Evolutionary conservation across 2,329 filamentous ascomycete genomes (phyloP).

Genomic region (Trichoderma brevicompactum): DNA sequence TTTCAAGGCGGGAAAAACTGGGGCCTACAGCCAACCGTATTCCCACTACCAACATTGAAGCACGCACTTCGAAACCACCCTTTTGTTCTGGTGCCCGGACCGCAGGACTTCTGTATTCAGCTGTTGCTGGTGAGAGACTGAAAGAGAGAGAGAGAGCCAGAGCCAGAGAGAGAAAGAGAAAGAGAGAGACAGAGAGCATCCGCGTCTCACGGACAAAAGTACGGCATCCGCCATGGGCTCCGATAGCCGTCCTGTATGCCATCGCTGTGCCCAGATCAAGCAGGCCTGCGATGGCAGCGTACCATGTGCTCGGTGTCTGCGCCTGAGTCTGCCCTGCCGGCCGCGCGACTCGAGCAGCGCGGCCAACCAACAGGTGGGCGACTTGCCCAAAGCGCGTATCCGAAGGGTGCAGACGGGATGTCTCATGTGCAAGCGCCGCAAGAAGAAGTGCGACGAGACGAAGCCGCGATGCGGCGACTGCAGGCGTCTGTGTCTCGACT

Average conservation of each 20-base stretch:
- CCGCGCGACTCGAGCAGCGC: slow-evolving; percentile 35
- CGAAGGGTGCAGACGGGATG: slow-evolving; percentile 47
- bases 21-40: slow-evolving; percentile 19
- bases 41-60: background rate
- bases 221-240: slow-evolving; percentile 35
- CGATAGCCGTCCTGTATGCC: slow-evolving; percentile 40
- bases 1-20: slow-evolving; percentile 26
- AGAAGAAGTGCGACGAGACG: slow-evolving; percentile 54
- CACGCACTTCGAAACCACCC: background rate
- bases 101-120: background rate
- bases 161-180: background rate
- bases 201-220: too few relatives aligned
- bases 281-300: slow-evolving; percentile 43
- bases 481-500: slow-evolving; percentile 42
- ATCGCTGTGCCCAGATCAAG: slow-evolving; percentile 45
- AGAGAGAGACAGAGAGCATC: background rate
- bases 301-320: slow-evolving; percentile 42
- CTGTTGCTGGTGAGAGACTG: background rate
- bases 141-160: background rate
- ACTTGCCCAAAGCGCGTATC: slow-evolving; percentile 42
- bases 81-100: background rate
- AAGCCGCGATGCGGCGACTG: slow-evolving; percentile 50
- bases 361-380: slow-evolving; percentile 25
- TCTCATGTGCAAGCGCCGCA: slow-evolving; percentile 50
- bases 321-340: slow-evolving; percentile 41